Evolutionary conservation across 108 stramenopile genomes (phyloP), one percentile per base, ranked within the genome.

Genomic region (Aurantiochytrium sp.): DNA sequence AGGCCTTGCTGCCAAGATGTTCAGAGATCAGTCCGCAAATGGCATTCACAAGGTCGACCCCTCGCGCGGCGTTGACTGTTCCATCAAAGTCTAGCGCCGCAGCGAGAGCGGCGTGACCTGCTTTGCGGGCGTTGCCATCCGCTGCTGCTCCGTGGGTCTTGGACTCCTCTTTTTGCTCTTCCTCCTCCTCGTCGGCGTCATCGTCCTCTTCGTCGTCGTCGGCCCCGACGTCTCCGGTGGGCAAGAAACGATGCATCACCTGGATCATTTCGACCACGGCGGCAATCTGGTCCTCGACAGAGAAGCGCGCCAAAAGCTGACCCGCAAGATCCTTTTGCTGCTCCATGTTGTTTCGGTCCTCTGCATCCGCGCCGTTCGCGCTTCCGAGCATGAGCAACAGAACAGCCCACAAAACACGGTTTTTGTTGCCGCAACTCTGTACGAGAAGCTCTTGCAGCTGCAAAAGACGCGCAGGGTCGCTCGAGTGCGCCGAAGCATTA

Each of bases 331-430:
- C 45, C 8, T 8, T 18, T 45, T 83, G 76, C 19, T 28, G 76
- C 51, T 83, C 76, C 76, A 83, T 53, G 76, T 83, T 83, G 76
- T 83, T 83, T 10, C 49, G 49, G 6, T 83, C 76, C 10, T 83
- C 51, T 6, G 44, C 76, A 45, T 4, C 49, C 51, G 12, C 23
- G 28, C 16, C 76, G 51, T 45, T 83, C 25, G 76, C 23, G 42
- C 42, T 69, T 8, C 64, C 64, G 23, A 83, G 76, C 45, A 83
- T n/a, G 28, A 83, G 49, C 16, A 53, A 43, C 1, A 83, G 1
- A 47, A 83, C 45, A 35, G 49, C 45, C 76, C 76, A 83, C 10
- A 83, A 45, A 6, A 28, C 28, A 1, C 6, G 10, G 5, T 83
- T 83, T 8, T 53, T 53, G 76, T 18, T 43, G 12, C 49, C 76